These are phyloP conservation scores for Usnea hakonensis DNA, from an alignment of 495 filamentous ascomycete genomes.

Conservation along the genomic window DNA sequence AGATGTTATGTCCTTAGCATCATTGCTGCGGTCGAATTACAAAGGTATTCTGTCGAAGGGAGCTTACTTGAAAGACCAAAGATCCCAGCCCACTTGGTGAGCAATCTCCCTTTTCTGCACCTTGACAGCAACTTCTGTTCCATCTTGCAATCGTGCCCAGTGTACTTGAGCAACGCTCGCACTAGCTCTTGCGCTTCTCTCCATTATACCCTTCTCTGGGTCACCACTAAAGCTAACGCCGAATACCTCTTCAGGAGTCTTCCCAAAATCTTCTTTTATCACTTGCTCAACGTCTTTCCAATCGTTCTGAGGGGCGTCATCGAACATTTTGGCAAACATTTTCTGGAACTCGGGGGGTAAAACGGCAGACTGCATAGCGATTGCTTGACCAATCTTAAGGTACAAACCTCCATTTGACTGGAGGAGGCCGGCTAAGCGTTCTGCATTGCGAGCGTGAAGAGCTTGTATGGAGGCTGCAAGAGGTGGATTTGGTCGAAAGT, in stretches of 20 bases:
- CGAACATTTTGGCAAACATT: slow-evolving; percentile 95
- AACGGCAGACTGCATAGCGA: slow-evolving; percentile 95
- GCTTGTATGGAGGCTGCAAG: slow-evolving; percentile 57
- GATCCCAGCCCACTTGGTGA: slow-evolving; percentile 81
- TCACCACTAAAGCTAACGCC: slow-evolving; percentile 70
- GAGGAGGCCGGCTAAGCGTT: slow-evolving; percentile 71
- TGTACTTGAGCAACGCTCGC: slow-evolving; percentile 96
- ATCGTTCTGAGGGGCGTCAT: slow-evolving; percentile 91
- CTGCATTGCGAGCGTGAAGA: slow-evolving; percentile 74
- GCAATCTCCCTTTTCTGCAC: slow-evolving; percentile 93
- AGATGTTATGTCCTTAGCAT: slow-evolving; percentile 2
- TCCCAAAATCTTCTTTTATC: slow-evolving; percentile 80
- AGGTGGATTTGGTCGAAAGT: slow-evolving; percentile 74
- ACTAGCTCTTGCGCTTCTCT: slow-evolving; percentile 74
- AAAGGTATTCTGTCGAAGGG: neutral
- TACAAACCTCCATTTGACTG: slow-evolving; percentile 86
- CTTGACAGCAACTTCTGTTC: slow-evolving; percentile 87
- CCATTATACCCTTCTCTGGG: slow-evolving; percentile 69
- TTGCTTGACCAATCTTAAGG: slow-evolving; percentile 95
- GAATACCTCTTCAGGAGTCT: slow-evolving; percentile 77
- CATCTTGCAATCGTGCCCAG: slow-evolving; percentile 78
- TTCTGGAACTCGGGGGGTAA: slow-evolving; percentile 87
- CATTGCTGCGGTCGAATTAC: neutral
- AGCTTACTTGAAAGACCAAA: slow-evolving; percentile 86
- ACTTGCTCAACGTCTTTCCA: slow-evolving; percentile 85